Evolutionary conservation across 1,139 yeast species (phyloP).

Genomic region (Sugiyamaella sp.): DNA sequence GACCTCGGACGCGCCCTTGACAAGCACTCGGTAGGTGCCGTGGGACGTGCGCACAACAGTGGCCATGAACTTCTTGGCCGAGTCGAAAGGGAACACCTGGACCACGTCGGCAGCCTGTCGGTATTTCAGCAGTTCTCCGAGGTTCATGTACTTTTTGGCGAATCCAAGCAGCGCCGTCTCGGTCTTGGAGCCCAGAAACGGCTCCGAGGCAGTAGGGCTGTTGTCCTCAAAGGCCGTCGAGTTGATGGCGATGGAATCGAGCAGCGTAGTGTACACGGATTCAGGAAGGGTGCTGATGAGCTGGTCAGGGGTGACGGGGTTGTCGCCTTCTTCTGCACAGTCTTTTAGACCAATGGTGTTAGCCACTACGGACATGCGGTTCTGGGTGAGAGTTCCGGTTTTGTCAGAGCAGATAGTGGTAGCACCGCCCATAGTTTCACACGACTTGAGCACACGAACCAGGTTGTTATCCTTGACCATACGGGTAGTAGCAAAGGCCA

Average conservation of each 20-base stretch:
- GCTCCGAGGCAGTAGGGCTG: constrained; percentile 39
- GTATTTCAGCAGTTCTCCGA: constrained; percentile 47
- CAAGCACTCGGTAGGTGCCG: constrained; percentile 56
- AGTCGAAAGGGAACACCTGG: constrained; percentile 87
- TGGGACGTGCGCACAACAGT: constrained; percentile 55
- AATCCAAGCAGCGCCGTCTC: constrained; percentile 83
- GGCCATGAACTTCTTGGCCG: constrained; percentile 92
- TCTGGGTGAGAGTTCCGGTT: constrained; percentile 95
- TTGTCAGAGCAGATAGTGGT: constrained; percentile 97
- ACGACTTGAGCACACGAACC: constrained; percentile 89
- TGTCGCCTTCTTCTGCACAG: constrained; percentile 26
- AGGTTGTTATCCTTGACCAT: constrained; percentile 96
- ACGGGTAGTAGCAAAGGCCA: constrained; percentile 96
- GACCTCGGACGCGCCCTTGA: constrained; percentile 96
- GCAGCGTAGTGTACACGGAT: constrained; percentile 47
- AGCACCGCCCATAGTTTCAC: constrained; percentile 99
- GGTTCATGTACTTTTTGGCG: constrained; percentile 60
- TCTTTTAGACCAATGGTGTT: constrained; percentile 58
- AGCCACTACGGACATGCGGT: constrained; percentile 83
- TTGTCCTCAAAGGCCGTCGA: constrained; percentile 86
- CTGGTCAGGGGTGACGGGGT: constrained; percentile 36
- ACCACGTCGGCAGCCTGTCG: constrained; percentile 52
- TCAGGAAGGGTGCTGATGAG: constrained; percentile 40
- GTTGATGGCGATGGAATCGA: constrained; percentile 70
- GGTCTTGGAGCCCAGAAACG: constrained; percentile 88